Conservation (phyloP, 306 rosid species). For the Glycine latifolia region DNA sequence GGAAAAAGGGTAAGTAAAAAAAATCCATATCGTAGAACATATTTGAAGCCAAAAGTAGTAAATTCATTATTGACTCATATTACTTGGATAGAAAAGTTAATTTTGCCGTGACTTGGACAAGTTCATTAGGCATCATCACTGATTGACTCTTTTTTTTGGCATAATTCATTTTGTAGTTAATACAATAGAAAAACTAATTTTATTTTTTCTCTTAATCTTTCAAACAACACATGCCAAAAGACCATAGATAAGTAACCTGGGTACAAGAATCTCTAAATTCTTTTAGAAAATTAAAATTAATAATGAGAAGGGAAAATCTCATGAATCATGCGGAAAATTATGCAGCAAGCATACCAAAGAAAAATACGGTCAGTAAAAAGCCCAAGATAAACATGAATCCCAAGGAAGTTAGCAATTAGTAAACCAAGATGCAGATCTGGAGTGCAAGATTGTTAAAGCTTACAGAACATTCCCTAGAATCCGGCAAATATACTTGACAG, state of each 20-base stretch:
- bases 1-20: background rate
- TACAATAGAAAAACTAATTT: constrained; percentile 14
- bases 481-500: background rate
- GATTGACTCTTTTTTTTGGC: background rate
- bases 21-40: background rate
- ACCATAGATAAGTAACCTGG: background rate
- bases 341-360: background rate
- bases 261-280: constrained; percentile 16
- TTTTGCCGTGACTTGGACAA: constrained; percentile 26
- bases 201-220: constrained; percentile 1
- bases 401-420: background rate
- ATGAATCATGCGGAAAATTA: background rate
- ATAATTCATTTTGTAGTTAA: background rate
- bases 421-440: background rate
- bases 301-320: background rate
- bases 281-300: background rate
- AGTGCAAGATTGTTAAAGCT: background rate
- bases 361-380: background rate
- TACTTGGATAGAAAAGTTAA: constrained; percentile 8
- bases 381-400: constrained; percentile 1
- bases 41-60: constrained; percentile 15
- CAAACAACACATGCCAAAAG: background rate
- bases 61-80: background rate
- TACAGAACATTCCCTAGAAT: constrained; percentile 17
- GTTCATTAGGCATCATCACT: constrained; percentile 2